phyloP scores from a whole-genome alignment of 1,139 yeast genomes.

The Kodamaea plutei region DNA sequence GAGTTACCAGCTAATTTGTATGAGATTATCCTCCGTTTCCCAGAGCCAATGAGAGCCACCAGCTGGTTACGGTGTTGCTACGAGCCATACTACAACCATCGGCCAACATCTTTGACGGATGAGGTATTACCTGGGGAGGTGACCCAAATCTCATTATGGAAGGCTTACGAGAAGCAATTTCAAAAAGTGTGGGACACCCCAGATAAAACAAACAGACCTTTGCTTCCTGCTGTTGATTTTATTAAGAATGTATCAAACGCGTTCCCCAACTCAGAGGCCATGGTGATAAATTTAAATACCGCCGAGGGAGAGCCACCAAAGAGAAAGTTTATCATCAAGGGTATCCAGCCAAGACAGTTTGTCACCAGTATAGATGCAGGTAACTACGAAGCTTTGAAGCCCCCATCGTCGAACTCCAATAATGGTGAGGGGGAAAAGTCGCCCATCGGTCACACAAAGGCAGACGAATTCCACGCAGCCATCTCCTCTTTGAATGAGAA shows the following conservation, averaged over 20 bases:
- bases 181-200: conserved; percentile 36
- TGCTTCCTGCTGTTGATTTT: conserved; percentile 93
- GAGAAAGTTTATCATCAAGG: conserved; percentile 85
- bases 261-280: conserved; percentile 87
- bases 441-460: conserved; percentile 38
- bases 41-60: conserved; percentile 90
- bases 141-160: conserved; percentile 95
- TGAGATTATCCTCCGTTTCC: conserved; percentile 55
- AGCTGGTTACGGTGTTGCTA: conserved; percentile 94
- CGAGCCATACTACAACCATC: conserved; percentile 44
- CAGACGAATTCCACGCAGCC: conserved; percentile 29
- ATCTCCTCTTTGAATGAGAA: conserved; percentile 22
- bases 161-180: conserved; percentile 86
- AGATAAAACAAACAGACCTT: conserved; percentile 45
- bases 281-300: conserved; percentile 66
- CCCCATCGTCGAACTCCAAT: conserved; percentile 9
- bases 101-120: conserved; percentile 10
- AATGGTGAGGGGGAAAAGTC: conserved; percentile 16
- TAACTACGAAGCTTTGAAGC: conserved; percentile 43
- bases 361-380: conserved; percentile 43
- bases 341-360: conserved; percentile 55
- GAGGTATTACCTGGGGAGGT: conserved; percentile 62
- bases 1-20: conserved; percentile 54
- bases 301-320: conserved; percentile 45
- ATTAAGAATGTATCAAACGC: conserved; percentile 91